Evolutionary conservation across 2,329 filamentous ascomycete genomes (phyloP).

Genomic region (Gyromitra esculenta): DNA sequence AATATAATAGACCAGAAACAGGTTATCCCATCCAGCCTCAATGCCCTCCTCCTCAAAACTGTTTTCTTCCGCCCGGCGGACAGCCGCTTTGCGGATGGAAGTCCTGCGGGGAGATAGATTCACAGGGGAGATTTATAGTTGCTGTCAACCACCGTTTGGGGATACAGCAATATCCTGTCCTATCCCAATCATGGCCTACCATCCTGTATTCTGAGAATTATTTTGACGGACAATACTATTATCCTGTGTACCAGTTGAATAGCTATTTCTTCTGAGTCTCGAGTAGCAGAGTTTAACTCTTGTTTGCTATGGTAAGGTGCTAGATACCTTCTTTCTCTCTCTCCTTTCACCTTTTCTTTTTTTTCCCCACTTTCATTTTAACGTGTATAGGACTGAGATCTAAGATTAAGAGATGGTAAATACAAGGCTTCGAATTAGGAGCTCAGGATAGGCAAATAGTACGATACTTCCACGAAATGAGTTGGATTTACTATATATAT

Average conservation of each 20-base stretch:
- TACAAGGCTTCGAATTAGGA: neutral
- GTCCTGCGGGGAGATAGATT: conserved; percentile 12
- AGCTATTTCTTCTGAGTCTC: neutral
- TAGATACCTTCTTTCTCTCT: too few relatives aligned
- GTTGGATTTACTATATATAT: neutral
- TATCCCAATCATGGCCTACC: conserved; percentile 13
- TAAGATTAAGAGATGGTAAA: too few relatives aligned
- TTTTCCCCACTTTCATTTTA: too few relatives aligned
- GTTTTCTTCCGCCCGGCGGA: neutral
- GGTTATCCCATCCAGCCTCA: conserved; percentile 8
- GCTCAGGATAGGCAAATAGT: neutral
- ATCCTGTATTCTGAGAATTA: neutral
- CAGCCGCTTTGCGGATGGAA: conserved; percentile 30
- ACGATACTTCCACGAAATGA: neutral
- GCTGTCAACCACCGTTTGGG: conserved; percentile 25
- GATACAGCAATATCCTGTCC: conserved; percentile 6
- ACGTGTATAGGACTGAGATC: too few relatives aligned
- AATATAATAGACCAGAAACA: neutral
- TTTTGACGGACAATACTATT: neutral
- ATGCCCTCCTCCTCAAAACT: neutral
- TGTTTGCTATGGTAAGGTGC: neutral
- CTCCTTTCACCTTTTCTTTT: too few relatives aligned
- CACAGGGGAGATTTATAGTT: conserved; percentile 18
- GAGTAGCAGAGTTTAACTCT: neutral
- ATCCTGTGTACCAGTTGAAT: conserved; percentile 9